Evolutionary conservation across 176 grass and related monocot species (phyloP).

Genomic region (Cymbopogon citratus): DNA sequence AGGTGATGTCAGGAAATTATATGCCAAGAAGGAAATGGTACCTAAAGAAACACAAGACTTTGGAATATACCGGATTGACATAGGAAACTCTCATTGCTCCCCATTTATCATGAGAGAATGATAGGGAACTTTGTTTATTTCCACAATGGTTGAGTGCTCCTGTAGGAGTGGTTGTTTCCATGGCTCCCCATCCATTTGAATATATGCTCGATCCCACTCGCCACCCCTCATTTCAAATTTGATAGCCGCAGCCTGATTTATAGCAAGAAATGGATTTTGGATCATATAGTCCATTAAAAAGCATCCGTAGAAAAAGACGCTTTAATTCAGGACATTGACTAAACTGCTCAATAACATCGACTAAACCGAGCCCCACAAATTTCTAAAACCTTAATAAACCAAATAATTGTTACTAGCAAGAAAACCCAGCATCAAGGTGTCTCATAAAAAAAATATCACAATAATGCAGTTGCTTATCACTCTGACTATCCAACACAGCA

Average conservation of each 20-base stretch:
- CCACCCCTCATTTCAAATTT: conserved; percentile 86
- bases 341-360: not conserved
- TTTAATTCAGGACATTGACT: not conserved
- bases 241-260: conserved; percentile 78
- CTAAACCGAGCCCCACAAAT: not conserved
- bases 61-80: conserved; percentile 19
- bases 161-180: conserved; percentile 76
- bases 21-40: not conserved
- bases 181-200: conserved; percentile 93
- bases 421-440: not conserved
- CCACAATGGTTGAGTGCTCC: conserved; percentile 64
- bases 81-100: conserved; percentile 32
- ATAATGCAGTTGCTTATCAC: not conserved
- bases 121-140: conserved; percentile 72
- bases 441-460: not conserved
- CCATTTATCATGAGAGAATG: conserved; percentile 78
- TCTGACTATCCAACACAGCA: not conserved
- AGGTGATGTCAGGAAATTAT: not conserved
- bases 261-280: conserved; percentile 6
- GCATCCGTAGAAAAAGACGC: not conserved
- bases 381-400: not conserved
- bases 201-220: conserved; percentile 67
- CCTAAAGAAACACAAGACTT: not conserved
- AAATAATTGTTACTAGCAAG: not conserved
- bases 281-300: not conserved